Evolutionary conservation across 805 yeast genomes (phyloP).

Genomic region (Candida odintsovae): DNA sequence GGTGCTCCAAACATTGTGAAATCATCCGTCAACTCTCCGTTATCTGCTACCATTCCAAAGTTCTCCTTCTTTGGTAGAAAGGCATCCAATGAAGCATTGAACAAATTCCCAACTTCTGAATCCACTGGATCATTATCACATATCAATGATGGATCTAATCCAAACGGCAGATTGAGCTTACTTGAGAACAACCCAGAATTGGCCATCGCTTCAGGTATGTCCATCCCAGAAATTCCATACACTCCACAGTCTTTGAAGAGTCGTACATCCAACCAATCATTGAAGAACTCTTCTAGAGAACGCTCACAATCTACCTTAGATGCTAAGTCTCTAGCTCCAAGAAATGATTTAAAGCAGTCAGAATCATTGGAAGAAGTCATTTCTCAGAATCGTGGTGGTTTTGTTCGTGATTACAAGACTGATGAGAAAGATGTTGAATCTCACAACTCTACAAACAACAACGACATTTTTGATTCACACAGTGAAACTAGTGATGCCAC

Average conservation of each 20-base stretch:
- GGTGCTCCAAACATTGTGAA: slow-evolving; percentile 4
- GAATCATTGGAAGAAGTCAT: slow-evolving; percentile 9
- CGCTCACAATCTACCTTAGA: not conserved
- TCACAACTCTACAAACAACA: not conserved
- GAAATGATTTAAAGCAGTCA: not conserved
- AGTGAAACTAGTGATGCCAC: slow-evolving; percentile 5
- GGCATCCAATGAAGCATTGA: slow-evolving; percentile 7
- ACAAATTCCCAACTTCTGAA: slow-evolving; percentile 14
- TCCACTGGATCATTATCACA: slow-evolving; percentile 20
- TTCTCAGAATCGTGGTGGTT: slow-evolving; percentile 11
- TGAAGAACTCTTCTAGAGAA: slow-evolving; percentile 1
- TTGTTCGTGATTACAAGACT: slow-evolving; percentile 9
- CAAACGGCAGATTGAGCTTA: not conserved
- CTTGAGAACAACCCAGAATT: slow-evolving; percentile 11
- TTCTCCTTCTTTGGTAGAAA: slow-evolving; percentile 12
- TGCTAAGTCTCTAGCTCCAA: not conserved
- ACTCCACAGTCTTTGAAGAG: slow-evolving; percentile 15
- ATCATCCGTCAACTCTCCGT: slow-evolving; percentile 20
- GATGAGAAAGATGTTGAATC: not conserved
- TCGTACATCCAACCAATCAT: slow-evolving; percentile 6
- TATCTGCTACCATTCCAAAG: slow-evolving; percentile 18
- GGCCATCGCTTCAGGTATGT: slow-evolving; percentile 2
- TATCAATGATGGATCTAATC: slow-evolving; percentile 20
- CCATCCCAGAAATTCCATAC: slow-evolving; percentile 20
- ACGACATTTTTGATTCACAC: slow-evolving; percentile 9